Evolutionary conservation across 1,139 yeast species (phyloP).

Genomic region (Ashbya aceris): DNA sequence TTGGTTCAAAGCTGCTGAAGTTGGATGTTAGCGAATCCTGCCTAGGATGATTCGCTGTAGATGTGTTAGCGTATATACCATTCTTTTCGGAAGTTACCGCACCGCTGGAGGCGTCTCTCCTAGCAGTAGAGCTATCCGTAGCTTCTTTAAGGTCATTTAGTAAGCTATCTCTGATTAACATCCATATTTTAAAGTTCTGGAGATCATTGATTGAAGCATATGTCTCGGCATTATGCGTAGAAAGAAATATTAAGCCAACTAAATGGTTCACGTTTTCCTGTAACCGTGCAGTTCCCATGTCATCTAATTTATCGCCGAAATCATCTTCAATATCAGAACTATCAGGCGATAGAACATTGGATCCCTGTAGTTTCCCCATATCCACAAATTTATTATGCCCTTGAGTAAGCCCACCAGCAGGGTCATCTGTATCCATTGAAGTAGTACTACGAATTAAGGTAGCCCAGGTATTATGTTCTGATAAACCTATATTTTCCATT

Average conservation of each 20-base stretch:
- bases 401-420: too few relatives aligned
- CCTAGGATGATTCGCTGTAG: conserved; percentile 1
- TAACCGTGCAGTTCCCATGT: conserved; percentile 8
- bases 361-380: neutral
- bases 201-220: conserved; percentile 26
- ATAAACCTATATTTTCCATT: conserved; percentile 25
- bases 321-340: neutral
- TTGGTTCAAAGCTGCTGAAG: conserved; percentile 11
- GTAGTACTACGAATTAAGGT: conserved; percentile 21
- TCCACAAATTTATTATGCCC: too few relatives aligned
- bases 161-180: conserved; percentile 27
- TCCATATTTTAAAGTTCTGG: conserved; percentile 27
- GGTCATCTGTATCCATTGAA: conserved; percentile 14
- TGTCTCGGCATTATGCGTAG: conserved; percentile 28
- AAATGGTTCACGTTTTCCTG: conserved; percentile 16
- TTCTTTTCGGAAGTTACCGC: neutral
- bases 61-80: neutral
- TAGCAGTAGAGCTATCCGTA: conserved; percentile 5
- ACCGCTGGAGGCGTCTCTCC: neutral
- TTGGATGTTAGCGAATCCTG: conserved; percentile 9
- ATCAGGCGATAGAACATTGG: conserved; percentile 2
- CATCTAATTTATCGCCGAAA: neutral
- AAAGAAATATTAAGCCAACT: conserved; percentile 23
- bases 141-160: conserved; percentile 26
- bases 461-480: conserved; percentile 29